Percentiles rank a stretch among this genome's conserved stretches.
Conservation (phyloP, 2,329 filamentous ascomycete genomes). For the Sporothrix luriei region DNA sequence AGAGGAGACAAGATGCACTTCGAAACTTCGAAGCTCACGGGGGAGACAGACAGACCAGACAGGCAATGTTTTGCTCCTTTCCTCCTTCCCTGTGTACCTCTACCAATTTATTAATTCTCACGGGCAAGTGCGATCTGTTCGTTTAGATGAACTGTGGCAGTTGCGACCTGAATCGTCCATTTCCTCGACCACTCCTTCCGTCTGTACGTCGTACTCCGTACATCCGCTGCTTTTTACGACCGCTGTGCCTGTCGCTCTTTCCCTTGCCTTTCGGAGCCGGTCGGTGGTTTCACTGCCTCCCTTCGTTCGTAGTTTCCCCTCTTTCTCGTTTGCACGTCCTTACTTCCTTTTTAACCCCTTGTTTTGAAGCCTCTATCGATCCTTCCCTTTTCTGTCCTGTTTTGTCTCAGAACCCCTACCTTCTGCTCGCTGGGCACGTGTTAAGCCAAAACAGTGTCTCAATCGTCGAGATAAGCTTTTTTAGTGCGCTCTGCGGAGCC, state of each 20-base stretch:
- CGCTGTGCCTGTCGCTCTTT: not conserved
- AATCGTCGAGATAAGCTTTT: slow-evolving; percentile 24
- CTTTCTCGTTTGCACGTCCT: not conserved
- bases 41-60: not conserved
- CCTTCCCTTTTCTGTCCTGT: slow-evolving; percentile 15
- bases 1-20: slow-evolving; percentile 17
- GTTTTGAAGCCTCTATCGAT: slow-evolving; percentile 6
- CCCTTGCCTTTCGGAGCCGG: slow-evolving; percentile 18
- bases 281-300: not conserved
- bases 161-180: slow-evolving; percentile 1
- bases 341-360: not conserved
- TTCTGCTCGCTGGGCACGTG: slow-evolving; percentile 25
- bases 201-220: not conserved
- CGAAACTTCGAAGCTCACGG: slow-evolving; percentile 13
- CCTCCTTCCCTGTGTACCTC: not conserved
- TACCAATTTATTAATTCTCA: not conserved
- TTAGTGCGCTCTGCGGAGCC: slow-evolving; percentile 17
- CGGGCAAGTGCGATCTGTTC: slow-evolving; percentile 1
- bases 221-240: not conserved
- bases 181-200: not conserved
- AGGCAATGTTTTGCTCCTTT: slow-evolving; percentile 11
- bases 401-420: slow-evolving; percentile 14
- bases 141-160: slow-evolving; percentile 5
- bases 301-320: not conserved
- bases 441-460: slow-evolving; percentile 25